Percentiles rank a stretch among this genome's conserved stretches.
These are phyloP conservation scores for Solanum paucissectum DNA, from an alignment of 257 asterid genomes.

Conservation along the genomic window DNA sequence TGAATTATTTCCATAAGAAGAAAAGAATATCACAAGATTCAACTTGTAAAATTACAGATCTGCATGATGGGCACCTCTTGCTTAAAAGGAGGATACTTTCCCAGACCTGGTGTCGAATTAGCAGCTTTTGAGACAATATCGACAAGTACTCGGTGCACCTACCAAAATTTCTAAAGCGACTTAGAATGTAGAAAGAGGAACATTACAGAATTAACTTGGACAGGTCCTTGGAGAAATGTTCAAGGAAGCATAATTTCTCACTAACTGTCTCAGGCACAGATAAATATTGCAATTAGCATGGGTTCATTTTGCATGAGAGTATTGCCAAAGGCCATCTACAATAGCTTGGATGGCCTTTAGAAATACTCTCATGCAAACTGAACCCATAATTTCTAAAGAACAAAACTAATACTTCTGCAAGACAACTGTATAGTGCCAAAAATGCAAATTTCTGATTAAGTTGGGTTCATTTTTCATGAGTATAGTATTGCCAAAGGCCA, in stretches of 20 bases:
- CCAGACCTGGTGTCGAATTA: constrained; percentile 96
- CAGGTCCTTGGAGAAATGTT: neutral
- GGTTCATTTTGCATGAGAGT: neutral
- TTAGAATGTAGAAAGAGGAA: neutral
- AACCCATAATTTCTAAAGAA: neutral
- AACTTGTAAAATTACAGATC: neutral
- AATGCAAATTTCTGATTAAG: neutral
- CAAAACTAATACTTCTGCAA: neutral
- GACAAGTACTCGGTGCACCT: constrained; percentile 93
- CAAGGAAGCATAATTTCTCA: neutral
- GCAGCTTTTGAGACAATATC: constrained; percentile 89
- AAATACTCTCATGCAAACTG: neutral
- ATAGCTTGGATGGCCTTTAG: neutral
- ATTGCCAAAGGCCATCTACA: neutral
- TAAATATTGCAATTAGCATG: neutral
- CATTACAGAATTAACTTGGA: neutral
- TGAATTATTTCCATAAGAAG: neutral
- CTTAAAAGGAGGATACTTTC: constrained; percentile 96
- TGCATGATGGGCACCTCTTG: constrained; percentile 51
- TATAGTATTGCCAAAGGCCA: neutral
- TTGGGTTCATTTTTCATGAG: neutral
- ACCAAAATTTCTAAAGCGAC: neutral
- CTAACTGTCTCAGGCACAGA: neutral
- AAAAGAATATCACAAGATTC: neutral
- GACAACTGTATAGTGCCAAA: neutral